A percentile compares a stretch with the other conserved stretches of the same genome.
Conservation (phyloP, 2,329 filamentous ascomycete species). For the Apiospora rasikravindrae region DNA sequence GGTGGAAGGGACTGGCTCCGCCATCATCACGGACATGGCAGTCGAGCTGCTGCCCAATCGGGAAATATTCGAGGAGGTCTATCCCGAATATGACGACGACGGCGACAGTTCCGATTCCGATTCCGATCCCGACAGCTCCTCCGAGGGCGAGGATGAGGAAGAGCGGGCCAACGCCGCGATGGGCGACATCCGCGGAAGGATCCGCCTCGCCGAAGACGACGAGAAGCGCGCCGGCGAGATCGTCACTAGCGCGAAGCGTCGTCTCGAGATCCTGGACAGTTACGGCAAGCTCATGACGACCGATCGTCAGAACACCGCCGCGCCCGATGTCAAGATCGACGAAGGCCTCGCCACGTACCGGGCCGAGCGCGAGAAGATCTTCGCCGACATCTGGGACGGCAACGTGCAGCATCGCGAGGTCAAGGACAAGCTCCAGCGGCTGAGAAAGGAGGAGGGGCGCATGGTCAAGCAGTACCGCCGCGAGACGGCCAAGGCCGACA, state of each 20-base stretch:
- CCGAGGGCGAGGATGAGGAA: constrained; percentile 33
- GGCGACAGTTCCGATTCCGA: constrained; percentile 31
- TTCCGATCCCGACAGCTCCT: constrained; percentile 33
- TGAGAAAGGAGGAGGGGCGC: constrained; percentile 37
- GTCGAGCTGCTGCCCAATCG: constrained; percentile 62
- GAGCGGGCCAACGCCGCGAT: constrained; percentile 37
- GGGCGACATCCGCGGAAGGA: constrained; percentile 35
- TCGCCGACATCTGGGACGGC: constrained; percentile 46
- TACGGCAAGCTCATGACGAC: constrained; percentile 43
- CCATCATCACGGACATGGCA: constrained; percentile 66
- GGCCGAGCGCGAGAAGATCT: constrained; percentile 47
- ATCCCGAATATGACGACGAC: constrained; percentile 52
- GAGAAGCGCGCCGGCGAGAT: constrained; percentile 37
- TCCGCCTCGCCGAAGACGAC: constrained; percentile 40
- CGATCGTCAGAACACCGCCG: constrained; percentile 36
- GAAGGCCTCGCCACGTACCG: constrained; percentile 43
- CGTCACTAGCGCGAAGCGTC: constrained; percentile 42
- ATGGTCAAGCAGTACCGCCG: constrained; percentile 35
- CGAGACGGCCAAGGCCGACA: constrained; percentile 30
- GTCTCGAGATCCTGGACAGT: constrained; percentile 47
- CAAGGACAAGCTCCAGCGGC: constrained; percentile 35
- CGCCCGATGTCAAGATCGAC: constrained; percentile 39
- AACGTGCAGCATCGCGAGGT: constrained; percentile 37
- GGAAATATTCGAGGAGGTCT: constrained; percentile 59
- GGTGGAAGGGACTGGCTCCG: constrained; percentile 62